A percentile compares a stretch with the other conserved stretches of the same genome.
phyloP scores from a whole-genome alignment of 2,329 filamentous ascomycete genomes.

The Neobulgaria alba region DNA sequence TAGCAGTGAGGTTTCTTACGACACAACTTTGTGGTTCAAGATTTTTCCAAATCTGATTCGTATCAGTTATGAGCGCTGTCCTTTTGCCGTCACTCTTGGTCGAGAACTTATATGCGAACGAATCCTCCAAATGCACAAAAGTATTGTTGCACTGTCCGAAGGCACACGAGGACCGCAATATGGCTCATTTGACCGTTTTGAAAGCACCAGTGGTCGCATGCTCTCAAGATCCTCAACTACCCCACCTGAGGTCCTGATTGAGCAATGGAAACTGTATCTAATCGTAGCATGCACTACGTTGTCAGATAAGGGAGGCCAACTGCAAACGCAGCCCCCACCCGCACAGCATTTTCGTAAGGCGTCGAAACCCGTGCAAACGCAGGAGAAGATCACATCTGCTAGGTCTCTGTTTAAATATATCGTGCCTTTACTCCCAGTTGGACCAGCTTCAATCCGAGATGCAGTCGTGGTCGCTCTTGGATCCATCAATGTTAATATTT shows the following conservation, averaged over 20 bases:
- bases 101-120: conserved; percentile 89
- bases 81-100: conserved; percentile 82
- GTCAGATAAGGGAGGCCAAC: conserved; percentile 65
- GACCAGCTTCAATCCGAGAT: conserved; percentile 73
- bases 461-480: conserved; percentile 88
- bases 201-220: conserved; percentile 41
- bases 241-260: conserved; percentile 79
- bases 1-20: conserved; percentile 90
- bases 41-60: conserved; percentile 93
- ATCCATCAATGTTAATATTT: conserved; percentile 91
- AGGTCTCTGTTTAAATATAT: conserved; percentile 84
- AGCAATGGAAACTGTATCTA: conserved; percentile 96
- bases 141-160: conserved; percentile 72
- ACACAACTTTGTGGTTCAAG: conserved; percentile 94
- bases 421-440: conserved; percentile 75
- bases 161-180: conserved; percentile 56
- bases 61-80: conserved; percentile 82
- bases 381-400: conserved; percentile 80
- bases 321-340: conserved; percentile 47
- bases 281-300: conserved; percentile 96
- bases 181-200: conserved; percentile 39
- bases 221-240: conserved; percentile 51
- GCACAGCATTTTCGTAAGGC: conserved; percentile 73
- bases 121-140: conserved; percentile 85
- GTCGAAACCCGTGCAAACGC: conserved; percentile 60